Percentiles rank a stretch among this genome's conserved stretches.
Evolutionary conservation across 441 rosid species (phyloP).

Genomic region (Cnidoscolus chayamansa): DNA sequence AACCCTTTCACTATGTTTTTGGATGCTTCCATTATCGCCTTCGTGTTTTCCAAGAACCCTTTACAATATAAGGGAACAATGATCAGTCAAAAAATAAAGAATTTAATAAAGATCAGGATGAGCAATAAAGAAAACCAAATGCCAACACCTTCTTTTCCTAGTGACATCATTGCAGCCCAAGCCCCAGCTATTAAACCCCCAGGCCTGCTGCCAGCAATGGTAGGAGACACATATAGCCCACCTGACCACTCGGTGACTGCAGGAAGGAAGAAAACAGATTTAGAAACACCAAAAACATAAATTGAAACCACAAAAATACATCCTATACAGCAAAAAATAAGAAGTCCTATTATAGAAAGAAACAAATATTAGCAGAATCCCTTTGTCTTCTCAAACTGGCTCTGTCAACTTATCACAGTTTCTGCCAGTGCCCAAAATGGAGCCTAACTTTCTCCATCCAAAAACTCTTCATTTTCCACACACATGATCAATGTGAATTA

Average conservation of each 20-base stretch:
- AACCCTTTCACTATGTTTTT: constrained; percentile 71
- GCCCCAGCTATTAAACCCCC: constrained; percentile 89
- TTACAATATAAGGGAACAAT: constrained; percentile 25
- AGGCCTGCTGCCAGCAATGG: constrained; percentile 93
- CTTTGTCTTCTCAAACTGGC: not conserved
- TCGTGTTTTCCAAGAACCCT: constrained; percentile 81
- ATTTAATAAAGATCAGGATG: constrained; percentile 3
- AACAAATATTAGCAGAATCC: not conserved
- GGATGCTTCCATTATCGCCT: constrained; percentile 73
- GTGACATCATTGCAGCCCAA: constrained; percentile 95
- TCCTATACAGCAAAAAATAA: not conserved
- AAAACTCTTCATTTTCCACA: not conserved
- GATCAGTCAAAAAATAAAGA: constrained; percentile 22
- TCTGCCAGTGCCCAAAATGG: not conserved
- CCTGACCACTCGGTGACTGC: constrained; percentile 97
- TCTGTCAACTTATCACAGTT: not conserved
- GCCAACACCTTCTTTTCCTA: constrained; percentile 73
- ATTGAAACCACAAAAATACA: constrained; percentile 12
- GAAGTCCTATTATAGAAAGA: not conserved
- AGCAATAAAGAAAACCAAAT: constrained; percentile 1
- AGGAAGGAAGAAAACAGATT: constrained; percentile 20
- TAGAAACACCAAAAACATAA: constrained; percentile 12
- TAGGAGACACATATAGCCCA: constrained; percentile 88
- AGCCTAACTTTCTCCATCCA: not conserved
- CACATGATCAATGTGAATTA: not conserved